Evolutionary conservation across 176 grass and related monocot species (phyloP).

Genomic region (Bothriochloa decipiens): DNA sequence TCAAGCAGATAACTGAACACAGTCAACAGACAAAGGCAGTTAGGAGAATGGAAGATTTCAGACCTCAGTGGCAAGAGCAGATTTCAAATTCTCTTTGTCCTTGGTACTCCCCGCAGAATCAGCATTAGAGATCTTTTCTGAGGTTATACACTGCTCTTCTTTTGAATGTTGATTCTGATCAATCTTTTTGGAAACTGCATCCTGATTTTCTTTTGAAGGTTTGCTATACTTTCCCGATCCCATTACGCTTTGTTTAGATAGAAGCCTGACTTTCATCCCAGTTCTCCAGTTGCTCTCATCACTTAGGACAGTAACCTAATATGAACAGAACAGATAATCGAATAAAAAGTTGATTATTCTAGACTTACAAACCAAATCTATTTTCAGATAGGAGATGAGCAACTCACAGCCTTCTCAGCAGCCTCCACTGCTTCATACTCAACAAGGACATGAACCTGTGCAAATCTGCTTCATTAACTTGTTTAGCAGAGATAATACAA

Average conservation of each 20-base stretch:
- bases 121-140: slow-evolving; percentile 40
- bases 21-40: slow-evolving; percentile 2
- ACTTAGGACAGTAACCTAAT: slow-evolving; percentile 71
- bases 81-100: slow-evolving; percentile 47
- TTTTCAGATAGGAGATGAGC: slow-evolving; percentile 33
- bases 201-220: slow-evolving; percentile 57
- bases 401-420: slow-evolving; percentile 85
- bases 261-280: slow-evolving; percentile 79
- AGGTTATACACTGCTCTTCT: slow-evolving; percentile 36
- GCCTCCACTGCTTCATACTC: slow-evolving; percentile 68
- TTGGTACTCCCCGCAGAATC: slow-evolving; percentile 29
- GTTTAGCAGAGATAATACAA: slow-evolving; percentile 13
- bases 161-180: slow-evolving; percentile 51
- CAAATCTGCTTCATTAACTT: slow-evolving; percentile 31
- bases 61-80: slow-evolving; percentile 39
- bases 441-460: slow-evolving; percentile 80
- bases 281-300: slow-evolving; percentile 91
- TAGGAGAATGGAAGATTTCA: slow-evolving; percentile 10
- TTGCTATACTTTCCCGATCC: slow-evolving; percentile 39
- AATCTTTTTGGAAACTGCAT: slow-evolving; percentile 44
- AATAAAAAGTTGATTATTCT: slow-evolving; percentile 19
- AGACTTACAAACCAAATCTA: slow-evolving; percentile 16
- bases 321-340: slow-evolving; percentile 16
- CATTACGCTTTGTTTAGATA: slow-evolving; percentile 43
- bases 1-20: slow-evolving; percentile 8